Evolutionary conservation across 768 basidiomycete species (phyloP).

Genomic region (Brasilioporus rufonigricans): DNA sequence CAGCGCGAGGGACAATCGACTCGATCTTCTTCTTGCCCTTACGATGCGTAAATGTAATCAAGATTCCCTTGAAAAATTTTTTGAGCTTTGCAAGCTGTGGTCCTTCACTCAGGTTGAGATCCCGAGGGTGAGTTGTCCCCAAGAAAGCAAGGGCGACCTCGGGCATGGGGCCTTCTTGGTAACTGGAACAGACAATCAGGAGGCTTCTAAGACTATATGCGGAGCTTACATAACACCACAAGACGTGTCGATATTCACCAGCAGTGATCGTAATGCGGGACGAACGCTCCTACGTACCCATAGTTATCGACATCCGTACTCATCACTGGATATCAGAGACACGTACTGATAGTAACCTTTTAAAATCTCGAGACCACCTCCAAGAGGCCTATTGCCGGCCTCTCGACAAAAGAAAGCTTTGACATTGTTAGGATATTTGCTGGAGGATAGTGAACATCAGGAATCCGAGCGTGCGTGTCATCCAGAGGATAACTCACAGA

Average conservation of each 20-base stretch:
- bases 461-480: background rate
- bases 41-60: conserved; percentile 31
- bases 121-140: conserved; percentile 24
- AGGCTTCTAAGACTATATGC: background rate
- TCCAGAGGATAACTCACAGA: conserved; percentile 32
- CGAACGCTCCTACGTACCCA: conserved; percentile 41
- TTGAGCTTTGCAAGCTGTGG: conserved; percentile 34
- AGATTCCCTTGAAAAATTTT: conserved; percentile 38
- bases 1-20: conserved; percentile 38
- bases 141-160: conserved; percentile 34
- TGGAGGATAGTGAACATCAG: conserved; percentile 14
- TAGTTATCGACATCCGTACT: background rate
- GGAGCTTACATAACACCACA: conserved; percentile 42
- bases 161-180: conserved; percentile 23
- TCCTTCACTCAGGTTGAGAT: conserved; percentile 27
- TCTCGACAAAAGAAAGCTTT: conserved; percentile 43
- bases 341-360: conserved; percentile 51
- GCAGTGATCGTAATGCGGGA: conserved; percentile 37
- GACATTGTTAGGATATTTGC: conserved; percentile 45
- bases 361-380: conserved; percentile 42
- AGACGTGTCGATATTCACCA: conserved; percentile 48
- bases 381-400: conserved; percentile 25
- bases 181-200: conserved; percentile 16
- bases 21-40: conserved; percentile 34
- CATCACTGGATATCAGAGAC: background rate